Evolutionary conservation across 139 green algal species (phyloP).

Genomic region (Desmodesmus armatus): DNA sequence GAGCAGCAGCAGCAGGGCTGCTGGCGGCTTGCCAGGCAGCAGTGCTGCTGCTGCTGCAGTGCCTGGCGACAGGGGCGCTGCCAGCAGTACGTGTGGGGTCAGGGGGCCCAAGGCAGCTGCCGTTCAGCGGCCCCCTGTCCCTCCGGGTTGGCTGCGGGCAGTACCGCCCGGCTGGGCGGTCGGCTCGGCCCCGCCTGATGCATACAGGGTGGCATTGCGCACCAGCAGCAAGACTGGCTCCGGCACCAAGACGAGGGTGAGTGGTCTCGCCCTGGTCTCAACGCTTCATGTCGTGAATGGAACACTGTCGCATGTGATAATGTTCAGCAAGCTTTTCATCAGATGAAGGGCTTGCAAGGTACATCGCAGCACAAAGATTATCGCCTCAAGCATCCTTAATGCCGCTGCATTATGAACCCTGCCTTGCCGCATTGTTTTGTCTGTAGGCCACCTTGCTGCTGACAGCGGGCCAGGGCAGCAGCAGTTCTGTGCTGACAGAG

Average conservation of each 20-base stretch:
- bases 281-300: background rate
- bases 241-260: background rate
- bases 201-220: background rate
- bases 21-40: background rate
- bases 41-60: background rate
- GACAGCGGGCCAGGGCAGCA: background rate
- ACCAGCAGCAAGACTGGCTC: background rate
- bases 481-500: no score
- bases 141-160: no score
- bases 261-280: background rate
- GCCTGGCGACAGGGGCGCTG: background rate
- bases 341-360: background rate
- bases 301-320: background rate
- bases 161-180: no score
- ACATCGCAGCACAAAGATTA: background rate
- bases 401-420: background rate
- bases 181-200: no score
- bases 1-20: background rate
- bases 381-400: background rate
- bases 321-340: background rate
- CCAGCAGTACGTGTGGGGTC: no score
- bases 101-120: no score
- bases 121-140: no score
- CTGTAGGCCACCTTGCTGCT: background rate
- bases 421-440: background rate